Conservation (phyloP, 768 basidiomycete species). For the Phaffia tasmanica region DNA sequence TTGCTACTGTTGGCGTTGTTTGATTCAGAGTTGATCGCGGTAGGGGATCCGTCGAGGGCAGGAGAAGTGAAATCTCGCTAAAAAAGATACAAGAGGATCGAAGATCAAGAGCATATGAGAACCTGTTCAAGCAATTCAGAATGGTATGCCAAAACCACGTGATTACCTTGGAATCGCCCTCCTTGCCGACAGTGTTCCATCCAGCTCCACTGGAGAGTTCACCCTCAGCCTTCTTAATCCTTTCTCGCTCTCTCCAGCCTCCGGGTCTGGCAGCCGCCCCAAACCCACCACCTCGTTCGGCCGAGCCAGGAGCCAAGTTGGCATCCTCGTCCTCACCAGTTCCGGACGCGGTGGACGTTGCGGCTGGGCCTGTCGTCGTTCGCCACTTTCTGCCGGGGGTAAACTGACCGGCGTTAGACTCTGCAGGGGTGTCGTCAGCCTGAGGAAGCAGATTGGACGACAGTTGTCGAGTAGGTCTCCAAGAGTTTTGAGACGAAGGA, state of each 20-base stretch:
- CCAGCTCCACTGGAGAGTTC: constrained; percentile 19
- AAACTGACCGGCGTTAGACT: constrained; percentile 5
- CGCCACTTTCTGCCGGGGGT: constrained; percentile 12
- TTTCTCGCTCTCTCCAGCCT: constrained; percentile 25
- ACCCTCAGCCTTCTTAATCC: constrained; percentile 23
- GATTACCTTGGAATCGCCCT: constrained; percentile 7
- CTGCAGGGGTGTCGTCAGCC: not conserved
- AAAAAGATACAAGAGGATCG: not conserved
- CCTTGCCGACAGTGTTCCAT: constrained; percentile 19
- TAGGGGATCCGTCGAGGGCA: not conserved
- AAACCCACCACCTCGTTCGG: constrained; percentile 10
- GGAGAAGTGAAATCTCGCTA: not conserved
- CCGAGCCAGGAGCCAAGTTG: not conserved
- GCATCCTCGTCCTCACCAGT: not conserved
- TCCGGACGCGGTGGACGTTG: not conserved
- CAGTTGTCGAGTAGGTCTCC: constrained; percentile 22
- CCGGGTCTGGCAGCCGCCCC: constrained; percentile 10
- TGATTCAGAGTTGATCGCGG: not conserved
- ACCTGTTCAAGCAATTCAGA: not conserved
- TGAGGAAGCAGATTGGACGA: constrained; percentile 17
- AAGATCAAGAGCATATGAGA: not conserved
- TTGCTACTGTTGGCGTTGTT: constrained; percentile 17
- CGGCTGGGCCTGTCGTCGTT: constrained; percentile 8
- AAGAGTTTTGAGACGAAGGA: constrained; percentile 22
- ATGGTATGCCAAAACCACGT: not conserved